Base-by-base conservation (phyloP, 2,329 filamentous ascomycete genomes). In the Trichophyton verrucosum region DNA sequence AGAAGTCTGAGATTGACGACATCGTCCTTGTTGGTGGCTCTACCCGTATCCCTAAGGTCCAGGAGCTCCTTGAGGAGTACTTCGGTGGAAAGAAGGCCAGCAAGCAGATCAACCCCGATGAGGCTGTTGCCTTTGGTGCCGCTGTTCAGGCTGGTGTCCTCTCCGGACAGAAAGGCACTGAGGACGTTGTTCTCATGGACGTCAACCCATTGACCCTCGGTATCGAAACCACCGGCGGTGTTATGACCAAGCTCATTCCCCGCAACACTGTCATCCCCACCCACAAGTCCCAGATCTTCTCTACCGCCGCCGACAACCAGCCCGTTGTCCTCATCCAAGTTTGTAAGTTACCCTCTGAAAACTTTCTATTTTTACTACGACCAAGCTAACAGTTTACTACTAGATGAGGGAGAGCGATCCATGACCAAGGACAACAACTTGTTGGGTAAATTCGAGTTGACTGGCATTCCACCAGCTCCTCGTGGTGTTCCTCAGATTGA, bases 101-200 rank as follows among this genome's bases (percentile, higher is more conserved):
- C 84, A 97, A 97, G 89, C 90, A 91, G 79, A 96, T 99, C 76
- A 97, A 97, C 85, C 94, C 94, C 69, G 94, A 99, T 73, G 94
- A 97, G 82, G 94, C 94, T 80, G 94, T 97, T 69, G 94, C 94
- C 73, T 97, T 91, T 75, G 94, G 94, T 80, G 94, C 94, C 66
- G 92, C 94, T 68, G 91, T 97, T 69, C 94, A 99, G 80, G 94
- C 88, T 80, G 92, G 91, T 87, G 86, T 97, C 72, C 82, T 99
- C 65, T 88, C 91, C 68, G 91, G 91, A 67, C 90, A 96, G 79
- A 84, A 87, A 72, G 87, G 86, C 72, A 88, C 89, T 65, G 81
- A 78, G n/a, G 84, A 86, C 3, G 75, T 96, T 65, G 89, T 96
- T 73, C 89, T 96, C 70, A 94, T 96, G 89, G 91, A 96, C 71